A percentile compares a stretch with the other conserved stretches of the same genome.
Evolutionary conservation across 2,329 filamentous ascomycete species (phyloP).

Genomic region (Blastomyces gilchristii): DNA sequence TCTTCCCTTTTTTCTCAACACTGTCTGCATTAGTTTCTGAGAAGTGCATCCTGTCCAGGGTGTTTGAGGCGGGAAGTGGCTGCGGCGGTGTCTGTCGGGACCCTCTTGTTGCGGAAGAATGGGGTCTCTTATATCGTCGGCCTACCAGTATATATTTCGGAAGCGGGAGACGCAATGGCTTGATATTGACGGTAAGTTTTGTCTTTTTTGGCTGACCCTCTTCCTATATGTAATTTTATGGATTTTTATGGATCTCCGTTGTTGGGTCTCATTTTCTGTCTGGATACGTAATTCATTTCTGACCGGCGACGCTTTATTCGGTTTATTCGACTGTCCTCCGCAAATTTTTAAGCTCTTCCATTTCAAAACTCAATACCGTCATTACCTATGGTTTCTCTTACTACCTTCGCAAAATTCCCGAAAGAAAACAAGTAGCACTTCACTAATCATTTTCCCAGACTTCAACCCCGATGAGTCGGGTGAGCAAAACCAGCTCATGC

Average conservation of each 20-base stretch:
- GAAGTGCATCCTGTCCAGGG: neutral
- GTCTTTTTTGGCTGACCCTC: neutral
- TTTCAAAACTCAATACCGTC: neutral
- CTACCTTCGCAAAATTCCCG: neutral
- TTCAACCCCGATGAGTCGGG: neutral
- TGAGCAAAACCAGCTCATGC: slow-evolving; percentile 45
- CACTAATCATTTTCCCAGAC: neutral
- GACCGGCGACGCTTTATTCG: neutral
- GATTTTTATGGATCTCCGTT: neutral
- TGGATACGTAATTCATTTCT: neutral
- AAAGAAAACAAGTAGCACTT: neutral
- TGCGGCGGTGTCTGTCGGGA: neutral
- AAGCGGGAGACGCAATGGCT: neutral
- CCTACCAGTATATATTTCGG: slow-evolving; percentile 3
- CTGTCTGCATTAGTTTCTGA: neutral
- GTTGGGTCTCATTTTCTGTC: neutral
- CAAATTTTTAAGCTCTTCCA: too few relatives aligned
- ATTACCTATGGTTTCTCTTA: neutral
- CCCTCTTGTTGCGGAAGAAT: neutral
- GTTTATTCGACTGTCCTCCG: neutral
- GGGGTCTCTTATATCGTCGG: slow-evolving; percentile 1
- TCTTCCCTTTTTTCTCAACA: neutral
- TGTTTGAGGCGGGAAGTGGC: neutral
- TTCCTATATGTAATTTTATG: neutral
- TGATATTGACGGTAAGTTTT: slow-evolving; percentile 6